Conservation (phyloP, 805 yeast species). For the Saccharomycopsis vini region DNA sequence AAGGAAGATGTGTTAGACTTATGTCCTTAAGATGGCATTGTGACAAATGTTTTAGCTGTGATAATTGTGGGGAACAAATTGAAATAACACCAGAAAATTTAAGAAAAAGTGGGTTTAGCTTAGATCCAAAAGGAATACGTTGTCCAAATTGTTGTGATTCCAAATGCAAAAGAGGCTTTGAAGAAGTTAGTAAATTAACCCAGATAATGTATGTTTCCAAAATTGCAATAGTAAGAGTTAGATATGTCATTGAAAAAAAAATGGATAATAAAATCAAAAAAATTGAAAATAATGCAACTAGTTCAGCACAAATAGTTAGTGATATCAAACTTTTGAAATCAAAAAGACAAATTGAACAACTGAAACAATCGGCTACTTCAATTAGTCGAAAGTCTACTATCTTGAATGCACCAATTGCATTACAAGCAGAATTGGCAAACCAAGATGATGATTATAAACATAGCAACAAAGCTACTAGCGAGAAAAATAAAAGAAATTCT, state of each 20-base stretch:
- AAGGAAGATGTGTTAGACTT: conserved; percentile 65
- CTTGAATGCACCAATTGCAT: conserved; percentile 52
- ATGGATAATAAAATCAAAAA: conserved; percentile 3
- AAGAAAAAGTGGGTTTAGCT: conserved; percentile 36
- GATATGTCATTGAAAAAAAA: conserved; percentile 14
- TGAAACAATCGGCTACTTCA: conserved; percentile 39
- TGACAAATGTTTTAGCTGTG: conserved; percentile 64
- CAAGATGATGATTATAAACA: conserved; percentile 22
- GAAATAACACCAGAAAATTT: no score
- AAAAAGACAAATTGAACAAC: conserved; percentile 54
- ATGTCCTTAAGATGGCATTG: conserved; percentile 72
- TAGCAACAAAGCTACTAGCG: not conserved
- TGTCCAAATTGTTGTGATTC: conserved; percentile 55
- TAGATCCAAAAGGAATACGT: no score
- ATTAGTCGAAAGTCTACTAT: conserved; percentile 59
- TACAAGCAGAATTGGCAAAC: conserved; percentile 25
- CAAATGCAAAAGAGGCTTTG: conserved; percentile 44
- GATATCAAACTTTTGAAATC: conserved; percentile 74
- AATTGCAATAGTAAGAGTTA: conserved; percentile 56
- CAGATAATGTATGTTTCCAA: conserved; percentile 73
- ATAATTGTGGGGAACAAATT: no score
- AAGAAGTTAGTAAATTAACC: conserved; percentile 52
- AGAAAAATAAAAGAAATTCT: no score
- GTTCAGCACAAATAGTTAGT: conserved; percentile 60
- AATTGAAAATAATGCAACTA: conserved; percentile 28